Evolutionary conservation across 371 early-diverging fungal species (phyloP).

Genomic region (Apophysomyces trapeziformis): DNA sequence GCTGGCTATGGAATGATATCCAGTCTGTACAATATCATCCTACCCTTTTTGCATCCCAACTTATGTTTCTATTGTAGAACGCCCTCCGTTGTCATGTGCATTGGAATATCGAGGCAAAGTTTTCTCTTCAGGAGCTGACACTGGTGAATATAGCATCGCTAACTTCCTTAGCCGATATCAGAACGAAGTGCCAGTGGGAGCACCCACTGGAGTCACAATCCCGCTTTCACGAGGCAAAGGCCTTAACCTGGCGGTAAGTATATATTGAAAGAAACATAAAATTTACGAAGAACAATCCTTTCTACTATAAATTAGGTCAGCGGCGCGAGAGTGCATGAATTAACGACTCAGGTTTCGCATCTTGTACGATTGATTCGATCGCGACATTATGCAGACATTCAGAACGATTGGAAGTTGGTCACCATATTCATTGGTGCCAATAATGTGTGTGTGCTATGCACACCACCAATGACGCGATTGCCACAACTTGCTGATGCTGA

Average conservation of each 20-base stretch:
- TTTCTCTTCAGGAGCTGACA: slow-evolving; percentile 67
- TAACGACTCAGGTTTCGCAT: slow-evolving; percentile 34
- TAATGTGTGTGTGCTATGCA: slow-evolving; percentile 67
- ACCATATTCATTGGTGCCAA: slow-evolving; percentile 75
- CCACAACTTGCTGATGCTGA: slow-evolving; percentile 53
- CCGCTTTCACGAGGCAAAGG: slow-evolving; percentile 61
- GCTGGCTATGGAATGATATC: slow-evolving; percentile 70
- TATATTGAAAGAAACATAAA: neutral
- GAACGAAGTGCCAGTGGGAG: slow-evolving; percentile 40
- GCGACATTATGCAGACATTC: slow-evolving; percentile 26
- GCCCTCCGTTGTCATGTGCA: slow-evolving; percentile 58
- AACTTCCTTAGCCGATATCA: slow-evolving; percentile 60
- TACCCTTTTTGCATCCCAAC: neutral
- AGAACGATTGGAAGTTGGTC: slow-evolving; percentile 67
- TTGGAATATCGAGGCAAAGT: slow-evolving; percentile 69
- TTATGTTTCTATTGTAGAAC: slow-evolving; percentile 30
- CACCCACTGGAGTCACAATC: slow-evolving; percentile 57
- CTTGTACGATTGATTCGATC: slow-evolving; percentile 25
- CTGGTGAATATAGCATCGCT: slow-evolving; percentile 58
- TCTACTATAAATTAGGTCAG: slow-evolving; percentile 43
- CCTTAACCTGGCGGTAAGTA: slow-evolving; percentile 66
- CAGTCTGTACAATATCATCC: slow-evolving; percentile 23
- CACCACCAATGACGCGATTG: slow-evolving; percentile 36
- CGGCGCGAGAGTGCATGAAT: slow-evolving; percentile 54
- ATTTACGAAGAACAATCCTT: neutral